A percentile compares a stretch with the other conserved stretches of the same genome.
Evolutionary conservation across 441 rosid genomes (phyloP).

Genomic region (Populus hybrid): DNA sequence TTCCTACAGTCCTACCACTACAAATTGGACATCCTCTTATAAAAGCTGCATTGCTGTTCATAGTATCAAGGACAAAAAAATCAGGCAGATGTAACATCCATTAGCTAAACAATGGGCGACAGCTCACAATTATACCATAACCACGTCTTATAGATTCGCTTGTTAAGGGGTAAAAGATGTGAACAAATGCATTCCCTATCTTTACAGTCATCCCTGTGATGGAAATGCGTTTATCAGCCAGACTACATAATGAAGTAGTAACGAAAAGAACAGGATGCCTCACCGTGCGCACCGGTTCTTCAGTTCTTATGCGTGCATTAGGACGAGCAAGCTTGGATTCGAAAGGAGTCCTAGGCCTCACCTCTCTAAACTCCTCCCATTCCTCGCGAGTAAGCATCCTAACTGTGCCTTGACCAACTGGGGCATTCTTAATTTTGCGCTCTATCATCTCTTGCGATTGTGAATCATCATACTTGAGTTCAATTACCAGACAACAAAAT

Average conservation of each 20-base stretch:
- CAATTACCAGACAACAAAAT: background rate
- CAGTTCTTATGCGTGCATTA: conserved; percentile 78
- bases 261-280: conserved; percentile 1
- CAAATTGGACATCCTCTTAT: background rate
- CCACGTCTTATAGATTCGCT: background rate
- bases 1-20: background rate
- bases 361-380: conserved; percentile 83
- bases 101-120: background rate
- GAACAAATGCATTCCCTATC: background rate
- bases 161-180: background rate
- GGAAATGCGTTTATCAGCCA: background rate
- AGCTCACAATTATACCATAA: background rate
- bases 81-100: background rate
- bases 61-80: background rate
- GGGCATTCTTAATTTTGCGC: conserved; percentile 78
- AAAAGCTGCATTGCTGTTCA: background rate
- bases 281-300: conserved; percentile 67
- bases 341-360: conserved; percentile 93
- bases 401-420: conserved; percentile 73
- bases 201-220: background rate
- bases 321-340: conserved; percentile 96
- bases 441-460: conserved; percentile 87
- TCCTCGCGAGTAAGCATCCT: conserved; percentile 83
- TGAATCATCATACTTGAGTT: conserved; percentile 65
- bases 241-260: background rate